Evolutionary conservation across 192 early-diverging fungal genomes (phyloP).

Genomic region (Coemansia sp.): DNA sequence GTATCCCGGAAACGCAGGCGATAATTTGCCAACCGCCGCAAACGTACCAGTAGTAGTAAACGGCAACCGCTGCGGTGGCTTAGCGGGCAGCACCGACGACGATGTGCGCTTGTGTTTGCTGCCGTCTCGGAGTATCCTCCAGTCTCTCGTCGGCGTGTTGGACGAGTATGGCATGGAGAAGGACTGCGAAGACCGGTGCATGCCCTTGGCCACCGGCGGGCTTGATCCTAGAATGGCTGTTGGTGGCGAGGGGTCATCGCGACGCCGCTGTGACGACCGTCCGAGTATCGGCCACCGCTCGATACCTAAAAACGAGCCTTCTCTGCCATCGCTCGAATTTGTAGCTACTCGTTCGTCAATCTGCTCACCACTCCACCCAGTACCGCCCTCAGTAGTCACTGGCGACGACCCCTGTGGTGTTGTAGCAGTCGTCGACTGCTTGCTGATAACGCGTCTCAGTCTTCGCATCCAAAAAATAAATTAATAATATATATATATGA

Average conservation of each 20-base stretch:
- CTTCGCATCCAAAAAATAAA: slow-evolving; percentile 32
- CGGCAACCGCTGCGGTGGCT: slow-evolving; percentile 24
- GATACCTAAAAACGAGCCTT: slow-evolving; percentile 31
- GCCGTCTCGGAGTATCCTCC: slow-evolving; percentile 31
- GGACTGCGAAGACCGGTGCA: slow-evolving; percentile 45
- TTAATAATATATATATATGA: not conserved
- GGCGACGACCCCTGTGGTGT: slow-evolving; percentile 22
- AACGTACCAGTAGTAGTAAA: slow-evolving; percentile 23
- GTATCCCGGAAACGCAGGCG: not conserved
- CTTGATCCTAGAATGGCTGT: not conserved
- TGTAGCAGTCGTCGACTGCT: slow-evolving; percentile 31
- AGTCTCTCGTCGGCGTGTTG: slow-evolving; percentile 24
- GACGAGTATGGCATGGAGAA: slow-evolving; percentile 33
- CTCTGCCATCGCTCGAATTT: slow-evolving; percentile 18
- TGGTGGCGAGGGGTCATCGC: slow-evolving; percentile 16
- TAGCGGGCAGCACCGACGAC: slow-evolving; percentile 29
- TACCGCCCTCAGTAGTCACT: slow-evolving; percentile 9
- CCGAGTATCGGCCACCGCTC: slow-evolving; percentile 43
- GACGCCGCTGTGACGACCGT: slow-evolving; percentile 36
- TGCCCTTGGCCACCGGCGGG: not conserved
- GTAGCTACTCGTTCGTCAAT: slow-evolving; percentile 9
- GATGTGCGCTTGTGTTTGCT: slow-evolving; percentile 51
- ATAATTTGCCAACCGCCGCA: not conserved
- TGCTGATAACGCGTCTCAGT: slow-evolving; percentile 51
- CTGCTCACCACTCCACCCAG: slow-evolving; percentile 14